Percentiles rank a stretch among this genome's conserved stretches.
These are phyloP conservation scores for Tricholoma furcatifolium DNA, from an alignment of 768 basidiomycete genomes.

Conservation along the genomic window DNA sequence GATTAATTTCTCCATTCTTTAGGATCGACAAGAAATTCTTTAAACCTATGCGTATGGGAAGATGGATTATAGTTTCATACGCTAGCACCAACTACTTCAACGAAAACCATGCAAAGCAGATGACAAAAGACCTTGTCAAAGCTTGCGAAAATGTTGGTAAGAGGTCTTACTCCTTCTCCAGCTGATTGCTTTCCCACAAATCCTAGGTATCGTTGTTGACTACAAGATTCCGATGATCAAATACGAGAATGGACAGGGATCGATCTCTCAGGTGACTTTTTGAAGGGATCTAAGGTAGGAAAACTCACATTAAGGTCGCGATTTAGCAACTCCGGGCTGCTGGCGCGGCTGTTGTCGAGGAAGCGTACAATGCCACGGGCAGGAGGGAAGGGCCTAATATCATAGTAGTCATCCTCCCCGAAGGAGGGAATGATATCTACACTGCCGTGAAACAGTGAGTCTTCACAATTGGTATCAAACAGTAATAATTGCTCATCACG, in stretches of 20 bases:
- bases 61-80: conserved; percentile 67
- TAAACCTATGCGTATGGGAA: conserved; percentile 46
- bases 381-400: conserved; percentile 42
- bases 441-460: conserved; percentile 77
- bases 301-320: background rate
- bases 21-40: conserved; percentile 74
- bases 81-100: conserved; percentile 55
- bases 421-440: conserved; percentile 72
- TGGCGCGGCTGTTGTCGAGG: conserved; percentile 43
- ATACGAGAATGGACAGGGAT: conserved; percentile 59
- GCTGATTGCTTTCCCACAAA: conserved; percentile 30
- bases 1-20: conserved; percentile 32
- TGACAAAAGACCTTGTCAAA: conserved; percentile 50
- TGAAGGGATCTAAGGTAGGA: background rate
- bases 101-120: conserved; percentile 37
- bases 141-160: conserved; percentile 58
- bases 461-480: background rate
- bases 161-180: conserved; percentile 29
- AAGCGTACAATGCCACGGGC: conserved; percentile 21
- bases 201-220: conserved; percentile 55
- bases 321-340: conserved; percentile 45
- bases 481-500: conserved; percentile 10
- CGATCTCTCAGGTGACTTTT: conserved; percentile 38
- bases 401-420: conserved; percentile 68
- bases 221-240: conserved; percentile 44